A percentile compares a stretch with the other conserved stretches of the same genome.
phyloP scores from a whole-genome alignment of 1,284 basidiomycete genomes.

The Trametes polyzona region DNA sequence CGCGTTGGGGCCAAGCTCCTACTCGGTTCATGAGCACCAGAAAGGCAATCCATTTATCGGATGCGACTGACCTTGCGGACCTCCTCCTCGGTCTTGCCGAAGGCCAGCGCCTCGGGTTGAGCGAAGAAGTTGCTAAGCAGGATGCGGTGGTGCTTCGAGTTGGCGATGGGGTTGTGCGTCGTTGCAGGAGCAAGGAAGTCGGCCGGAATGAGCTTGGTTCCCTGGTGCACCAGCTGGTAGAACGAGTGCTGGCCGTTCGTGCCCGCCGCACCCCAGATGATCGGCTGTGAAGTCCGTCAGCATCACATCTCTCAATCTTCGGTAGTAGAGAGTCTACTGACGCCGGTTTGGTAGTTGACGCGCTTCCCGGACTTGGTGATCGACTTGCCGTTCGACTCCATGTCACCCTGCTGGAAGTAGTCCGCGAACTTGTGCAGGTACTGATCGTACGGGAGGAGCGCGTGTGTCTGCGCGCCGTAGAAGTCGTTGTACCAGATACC shows the following conservation, averaged over 20 bases:
- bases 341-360: constrained; percentile 96
- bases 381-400: constrained; percentile 99
- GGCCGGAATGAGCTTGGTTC: constrained; percentile 89
- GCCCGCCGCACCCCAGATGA: constrained; percentile 98
- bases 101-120: constrained; percentile 95
- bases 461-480: constrained; percentile 94
- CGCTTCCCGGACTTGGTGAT: constrained; percentile 92
- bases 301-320: no score
- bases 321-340: constrained; percentile 43
- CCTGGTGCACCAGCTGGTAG: constrained; percentile 98
- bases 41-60: neutral
- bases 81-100: constrained; percentile 94
- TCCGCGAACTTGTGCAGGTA: constrained; percentile 99
- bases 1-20: constrained; percentile 80
- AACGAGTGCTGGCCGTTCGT: constrained; percentile 99
- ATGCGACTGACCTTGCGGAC: constrained; percentile 54
- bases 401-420: constrained; percentile 99
- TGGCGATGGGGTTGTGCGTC: constrained; percentile 87
- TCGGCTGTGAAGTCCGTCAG: constrained; percentile 59
- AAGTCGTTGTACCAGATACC: constrained; percentile 99
- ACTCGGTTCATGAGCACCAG: constrained; percentile 10
- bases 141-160: constrained; percentile 95
- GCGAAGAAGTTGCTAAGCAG: constrained; percentile 98
- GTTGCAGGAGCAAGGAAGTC: constrained; percentile 97
- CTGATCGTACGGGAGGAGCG: constrained; percentile 96